Conservation (phyloP, 345 rosid genomes). For the Aquilaria sinensis region DNA sequence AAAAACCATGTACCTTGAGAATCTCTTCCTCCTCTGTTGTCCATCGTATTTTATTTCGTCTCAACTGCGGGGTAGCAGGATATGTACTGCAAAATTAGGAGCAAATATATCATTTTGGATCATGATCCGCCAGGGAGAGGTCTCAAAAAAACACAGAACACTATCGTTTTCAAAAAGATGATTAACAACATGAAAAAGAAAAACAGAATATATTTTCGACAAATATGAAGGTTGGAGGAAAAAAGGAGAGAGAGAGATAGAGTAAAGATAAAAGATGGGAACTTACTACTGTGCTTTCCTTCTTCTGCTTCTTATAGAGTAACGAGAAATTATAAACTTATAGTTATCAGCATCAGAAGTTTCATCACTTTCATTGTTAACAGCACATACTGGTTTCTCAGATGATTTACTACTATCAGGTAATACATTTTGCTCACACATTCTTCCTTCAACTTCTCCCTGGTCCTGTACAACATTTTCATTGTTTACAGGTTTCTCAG, state of each 20-base stretch:
- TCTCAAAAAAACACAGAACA: not conserved
- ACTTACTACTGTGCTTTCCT: conserved; percentile 20
- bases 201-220: not conserved
- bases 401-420: conserved; percentile 9
- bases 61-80: conserved; percentile 22
- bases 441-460: conserved; percentile 17
- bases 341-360: conserved; percentile 14
- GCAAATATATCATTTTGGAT: not conserved
- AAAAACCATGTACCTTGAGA: conserved; percentile 28
- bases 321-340: conserved; percentile 20
- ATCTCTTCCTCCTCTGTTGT: conserved; percentile 33
- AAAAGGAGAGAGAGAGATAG: not conserved
- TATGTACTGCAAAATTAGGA: conserved; percentile 21
- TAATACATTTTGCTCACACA: not conserved
- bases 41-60: conserved; percentile 34
- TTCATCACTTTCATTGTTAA: conserved; percentile 17
- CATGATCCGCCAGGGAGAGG: not conserved
- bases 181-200: not conserved
- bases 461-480: conserved; percentile 5
- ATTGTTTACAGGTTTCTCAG: conserved; percentile 10
- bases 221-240: not conserved
- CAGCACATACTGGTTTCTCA: conserved; percentile 16
- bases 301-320: conserved; percentile 15
- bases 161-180: not conserved
- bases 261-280: not conserved